phyloP scores from a whole-genome alignment of 371 early-diverging fungal species.

The Zancudomyces culisetae region DNA sequence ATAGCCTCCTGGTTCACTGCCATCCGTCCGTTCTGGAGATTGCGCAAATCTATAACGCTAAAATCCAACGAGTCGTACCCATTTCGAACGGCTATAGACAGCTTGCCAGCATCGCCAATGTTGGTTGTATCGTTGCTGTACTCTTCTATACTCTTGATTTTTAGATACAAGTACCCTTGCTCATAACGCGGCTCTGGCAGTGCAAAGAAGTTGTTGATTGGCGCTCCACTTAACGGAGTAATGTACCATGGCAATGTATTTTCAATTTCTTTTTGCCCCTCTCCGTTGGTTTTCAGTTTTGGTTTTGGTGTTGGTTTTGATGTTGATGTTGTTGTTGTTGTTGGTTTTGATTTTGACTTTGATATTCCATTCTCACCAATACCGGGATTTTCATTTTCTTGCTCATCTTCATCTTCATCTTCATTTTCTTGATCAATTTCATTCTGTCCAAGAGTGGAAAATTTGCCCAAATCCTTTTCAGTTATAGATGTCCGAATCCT shows the following conservation, averaged over 20 bases:
- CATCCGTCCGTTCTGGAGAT: neutral
- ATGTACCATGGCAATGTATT: constrained; percentile 3
- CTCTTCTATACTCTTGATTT: constrained; percentile 24
- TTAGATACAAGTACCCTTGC: constrained; percentile 22
- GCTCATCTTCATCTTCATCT: too few relatives aligned
- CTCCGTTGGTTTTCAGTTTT: too few relatives aligned
- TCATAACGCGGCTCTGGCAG: constrained; percentile 14
- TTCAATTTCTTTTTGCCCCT: neutral
- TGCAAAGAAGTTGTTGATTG: constrained; percentile 20
- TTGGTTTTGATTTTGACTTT: too few relatives aligned
- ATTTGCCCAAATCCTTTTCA: neutral
- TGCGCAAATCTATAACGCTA: constrained; percentile 12
- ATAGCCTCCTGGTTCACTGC: constrained; percentile 23
- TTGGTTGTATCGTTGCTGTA: neutral
- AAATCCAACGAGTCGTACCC: constrained; percentile 21
- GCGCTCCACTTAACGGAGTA: constrained; percentile 17
- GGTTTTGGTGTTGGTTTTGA: too few relatives aligned
- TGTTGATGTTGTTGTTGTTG: too few relatives aligned
- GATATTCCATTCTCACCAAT: too few relatives aligned
- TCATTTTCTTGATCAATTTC: too few relatives aligned
- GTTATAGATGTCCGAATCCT: neutral
- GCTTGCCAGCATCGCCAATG: neutral
- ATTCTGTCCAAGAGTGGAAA: neutral
- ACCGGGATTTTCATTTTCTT: too few relatives aligned
- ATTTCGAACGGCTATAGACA: constrained; percentile 23